Conservation (phyloP, 495 filamentous ascomycete genomes). For the Xylaria telfairii region DNA sequence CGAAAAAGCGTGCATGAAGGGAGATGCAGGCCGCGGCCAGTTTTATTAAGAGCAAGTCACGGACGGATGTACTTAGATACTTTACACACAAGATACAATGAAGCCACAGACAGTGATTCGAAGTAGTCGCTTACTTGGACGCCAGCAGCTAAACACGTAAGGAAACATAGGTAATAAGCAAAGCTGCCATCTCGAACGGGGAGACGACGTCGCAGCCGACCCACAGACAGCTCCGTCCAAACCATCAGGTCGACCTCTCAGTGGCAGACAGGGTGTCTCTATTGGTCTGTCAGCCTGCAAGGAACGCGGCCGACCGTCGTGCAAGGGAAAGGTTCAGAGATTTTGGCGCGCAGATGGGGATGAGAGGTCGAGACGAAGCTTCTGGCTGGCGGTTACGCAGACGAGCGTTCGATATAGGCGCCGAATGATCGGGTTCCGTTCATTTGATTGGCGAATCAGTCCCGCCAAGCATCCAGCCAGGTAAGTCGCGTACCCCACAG, state of each 20-base stretch:
- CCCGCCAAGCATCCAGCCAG: not conserved
- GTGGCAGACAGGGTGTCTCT: conserved; percentile 16
- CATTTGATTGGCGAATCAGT: conserved; percentile 13
- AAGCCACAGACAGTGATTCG: not conserved
- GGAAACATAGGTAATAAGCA: not conserved
- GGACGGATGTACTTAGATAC: conserved; percentile 8
- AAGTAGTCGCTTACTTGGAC: not conserved
- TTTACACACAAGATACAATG: not conserved
- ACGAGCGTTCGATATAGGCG: conserved; percentile 39
- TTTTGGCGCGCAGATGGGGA: conserved; percentile 35
- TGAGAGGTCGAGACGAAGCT: conserved; percentile 31
- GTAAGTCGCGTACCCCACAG: conserved; percentile 22
- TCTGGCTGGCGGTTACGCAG: conserved; percentile 36
- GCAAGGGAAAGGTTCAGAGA: conserved; percentile 27
- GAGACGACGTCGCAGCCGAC: conserved; percentile 6
- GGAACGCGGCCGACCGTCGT: conserved; percentile 19
- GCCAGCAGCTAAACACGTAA: conserved; percentile 9
- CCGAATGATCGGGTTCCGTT: conserved; percentile 19
- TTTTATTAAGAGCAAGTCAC: conserved; percentile 14
- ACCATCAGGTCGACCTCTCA: conserved; percentile 27
- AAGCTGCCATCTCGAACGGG: conserved; percentile 6
- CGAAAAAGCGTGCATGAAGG: conserved; percentile 2
- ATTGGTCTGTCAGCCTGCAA: conserved; percentile 20
- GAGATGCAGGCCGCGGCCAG: conserved; percentile 19
- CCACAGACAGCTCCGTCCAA: conserved; percentile 13